phyloP scores from a whole-genome alignment of 2,329 filamentous ascomycete species.

The Aspergillus ustus region DNA sequence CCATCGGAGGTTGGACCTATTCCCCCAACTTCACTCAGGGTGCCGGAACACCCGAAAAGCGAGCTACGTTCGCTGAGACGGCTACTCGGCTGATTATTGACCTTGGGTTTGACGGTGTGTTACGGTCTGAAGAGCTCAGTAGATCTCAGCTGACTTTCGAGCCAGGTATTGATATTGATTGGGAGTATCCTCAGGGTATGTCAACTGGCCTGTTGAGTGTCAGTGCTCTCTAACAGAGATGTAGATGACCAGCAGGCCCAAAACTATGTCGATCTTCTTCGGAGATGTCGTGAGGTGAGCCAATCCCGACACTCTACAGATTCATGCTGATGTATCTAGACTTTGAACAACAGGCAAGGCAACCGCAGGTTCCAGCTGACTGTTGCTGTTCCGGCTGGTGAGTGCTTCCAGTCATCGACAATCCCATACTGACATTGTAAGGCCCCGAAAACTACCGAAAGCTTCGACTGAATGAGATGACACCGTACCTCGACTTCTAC shows the following conservation, averaged over 20 bases:
- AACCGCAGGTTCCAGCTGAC: slow-evolving; percentile 53
- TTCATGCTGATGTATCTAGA: slow-evolving; percentile 28
- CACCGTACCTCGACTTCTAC: slow-evolving; percentile 56
- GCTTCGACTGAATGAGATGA: slow-evolving; percentile 51
- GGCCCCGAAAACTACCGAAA: slow-evolving; percentile 49
- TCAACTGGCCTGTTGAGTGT: background rate
- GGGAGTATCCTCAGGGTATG: slow-evolving; percentile 52
- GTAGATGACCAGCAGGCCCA: slow-evolving; percentile 49
- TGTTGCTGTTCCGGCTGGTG: slow-evolving; percentile 54
- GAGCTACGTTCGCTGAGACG: slow-evolving; percentile 69
- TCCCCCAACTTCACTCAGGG: slow-evolving; percentile 77
- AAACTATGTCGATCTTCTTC: slow-evolving; percentile 50
- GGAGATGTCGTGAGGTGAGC: slow-evolving; percentile 45
- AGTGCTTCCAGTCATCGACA: background rate
- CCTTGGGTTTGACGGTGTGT: slow-evolving; percentile 67
- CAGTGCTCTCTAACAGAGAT: slow-evolving; percentile 18
- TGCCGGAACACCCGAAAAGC: slow-evolving; percentile 64
- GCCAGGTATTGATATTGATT: slow-evolving; percentile 51
- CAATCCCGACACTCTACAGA: background rate
- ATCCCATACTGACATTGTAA: slow-evolving; percentile 16
- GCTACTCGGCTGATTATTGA: slow-evolving; percentile 78
- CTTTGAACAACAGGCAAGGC: slow-evolving; percentile 45
- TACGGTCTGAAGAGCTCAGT: background rate
- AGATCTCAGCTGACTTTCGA: slow-evolving; percentile 1
- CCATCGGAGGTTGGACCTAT: slow-evolving; percentile 81